Evolutionary conservation across 208 protist species (phyloP).

Genomic region (Crithidia expoeki): DNA sequence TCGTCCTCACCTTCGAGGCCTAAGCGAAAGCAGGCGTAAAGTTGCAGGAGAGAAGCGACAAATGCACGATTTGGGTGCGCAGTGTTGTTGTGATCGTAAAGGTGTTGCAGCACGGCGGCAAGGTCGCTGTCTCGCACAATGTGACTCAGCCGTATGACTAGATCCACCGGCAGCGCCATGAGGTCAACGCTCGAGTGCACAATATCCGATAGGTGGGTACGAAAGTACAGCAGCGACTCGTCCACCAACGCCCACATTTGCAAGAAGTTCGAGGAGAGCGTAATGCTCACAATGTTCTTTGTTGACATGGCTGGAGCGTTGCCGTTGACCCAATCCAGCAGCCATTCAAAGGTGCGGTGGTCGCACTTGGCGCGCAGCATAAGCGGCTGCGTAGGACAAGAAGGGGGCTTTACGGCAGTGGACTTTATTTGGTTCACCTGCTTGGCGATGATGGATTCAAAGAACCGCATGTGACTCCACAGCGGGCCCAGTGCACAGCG

Average conservation of each 20-base stretch:
- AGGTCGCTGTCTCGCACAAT: slow-evolving; percentile 57
- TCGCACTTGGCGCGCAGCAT: slow-evolving; percentile 74
- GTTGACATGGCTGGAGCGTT: slow-evolving; percentile 44
- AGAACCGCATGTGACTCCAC: slow-evolving; percentile 66
- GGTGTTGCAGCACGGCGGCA: slow-evolving; percentile 43
- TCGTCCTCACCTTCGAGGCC: slow-evolving; percentile 7
- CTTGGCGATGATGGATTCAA: slow-evolving; percentile 53
- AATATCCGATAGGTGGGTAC: slow-evolving; percentile 57
- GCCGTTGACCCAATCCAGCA: slow-evolving; percentile 60
- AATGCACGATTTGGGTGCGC: slow-evolving; percentile 61
- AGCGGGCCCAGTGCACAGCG: slow-evolving; percentile 51
- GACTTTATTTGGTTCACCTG: slow-evolving; percentile 38
- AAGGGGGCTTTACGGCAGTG: neutral
- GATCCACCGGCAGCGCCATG: slow-evolving; percentile 54
- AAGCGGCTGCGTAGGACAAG: slow-evolving; percentile 25
- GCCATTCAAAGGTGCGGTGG: slow-evolving; percentile 68
- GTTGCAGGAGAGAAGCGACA: slow-evolving; percentile 60
- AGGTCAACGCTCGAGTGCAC: slow-evolving; percentile 67
- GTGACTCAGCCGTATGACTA: slow-evolving; percentile 49
- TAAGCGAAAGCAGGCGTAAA: slow-evolving; percentile 51
- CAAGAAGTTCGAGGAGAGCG: slow-evolving; percentile 73
- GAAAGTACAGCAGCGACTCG: slow-evolving; percentile 55
- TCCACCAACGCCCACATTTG: slow-evolving; percentile 68
- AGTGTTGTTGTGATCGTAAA: slow-evolving; percentile 43
- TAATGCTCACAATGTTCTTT: slow-evolving; percentile 66